Conservation (phyloP, 2,329 filamentous ascomycete species). For the Pseudofabraea citricarpa region DNA sequence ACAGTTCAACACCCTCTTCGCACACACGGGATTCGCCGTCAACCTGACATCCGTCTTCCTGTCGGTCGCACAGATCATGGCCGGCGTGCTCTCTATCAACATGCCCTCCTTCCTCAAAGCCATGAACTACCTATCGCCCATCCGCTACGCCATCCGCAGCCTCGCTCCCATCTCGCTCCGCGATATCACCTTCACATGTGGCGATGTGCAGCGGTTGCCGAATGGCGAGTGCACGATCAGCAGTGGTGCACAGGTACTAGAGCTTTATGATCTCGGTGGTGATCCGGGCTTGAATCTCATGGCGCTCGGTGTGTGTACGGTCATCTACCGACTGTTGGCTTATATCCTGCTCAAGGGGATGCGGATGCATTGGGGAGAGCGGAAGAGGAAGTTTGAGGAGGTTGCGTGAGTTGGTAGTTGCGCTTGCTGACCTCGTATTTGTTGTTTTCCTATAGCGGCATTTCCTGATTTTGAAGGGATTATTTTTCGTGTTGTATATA, state of each 20-base stretch:
- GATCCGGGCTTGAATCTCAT: constrained; percentile 57
- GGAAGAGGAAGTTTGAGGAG: too few species aligned
- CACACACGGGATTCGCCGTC: constrained; percentile 71
- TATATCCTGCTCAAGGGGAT: constrained; percentile 52
- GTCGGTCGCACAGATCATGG: constrained; percentile 66
- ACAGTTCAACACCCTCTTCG: constrained; percentile 69
- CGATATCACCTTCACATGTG: constrained; percentile 59
- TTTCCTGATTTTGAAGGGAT: too few species aligned
- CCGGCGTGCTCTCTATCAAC: constrained; percentile 64
- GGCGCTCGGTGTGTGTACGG: constrained; percentile 56
- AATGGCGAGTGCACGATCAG: constrained; percentile 59
- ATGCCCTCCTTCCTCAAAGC: constrained; percentile 62
- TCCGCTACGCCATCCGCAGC: constrained; percentile 65
- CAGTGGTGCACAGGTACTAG: constrained; percentile 61
- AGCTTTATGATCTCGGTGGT: constrained; percentile 61
- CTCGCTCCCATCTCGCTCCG: constrained; percentile 61
- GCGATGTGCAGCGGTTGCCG: constrained; percentile 50
- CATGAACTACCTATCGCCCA: constrained; percentile 67
- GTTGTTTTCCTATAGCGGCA: too few species aligned
- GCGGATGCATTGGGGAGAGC: constrained; percentile 44
- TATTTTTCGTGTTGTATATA: too few species aligned
- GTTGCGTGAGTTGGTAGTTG: too few species aligned
- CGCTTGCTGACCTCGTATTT: too few species aligned
- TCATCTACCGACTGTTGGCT: constrained; percentile 61
- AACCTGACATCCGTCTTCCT: constrained; percentile 68